A percentile compares a stretch with the other conserved stretches of the same genome.
Evolutionary conservation across 495 filamentous ascomycete genomes (phyloP).

Genomic region (Aspergillus carlsbadensis): DNA sequence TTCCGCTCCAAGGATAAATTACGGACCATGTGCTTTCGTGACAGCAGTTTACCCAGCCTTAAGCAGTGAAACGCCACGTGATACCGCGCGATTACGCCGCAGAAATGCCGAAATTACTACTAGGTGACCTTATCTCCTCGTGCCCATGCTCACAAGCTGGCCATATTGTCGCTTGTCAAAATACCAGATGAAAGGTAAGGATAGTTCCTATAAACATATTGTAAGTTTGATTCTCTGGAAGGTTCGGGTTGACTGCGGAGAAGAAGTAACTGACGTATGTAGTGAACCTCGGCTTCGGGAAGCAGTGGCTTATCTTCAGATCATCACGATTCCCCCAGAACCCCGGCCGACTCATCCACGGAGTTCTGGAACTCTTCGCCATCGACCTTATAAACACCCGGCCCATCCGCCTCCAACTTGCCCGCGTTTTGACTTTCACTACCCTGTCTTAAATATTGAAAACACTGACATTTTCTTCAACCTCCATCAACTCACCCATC

Average conservation of each 20-base stretch:
- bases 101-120: not conserved
- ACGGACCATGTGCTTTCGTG: slow-evolving; percentile 5
- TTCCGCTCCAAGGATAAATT: slow-evolving; percentile 2
- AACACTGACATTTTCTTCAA: not conserved
- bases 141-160: not conserved
- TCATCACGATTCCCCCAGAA: slow-evolving; percentile 37
- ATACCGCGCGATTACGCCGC: not conserved
- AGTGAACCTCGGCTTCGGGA: slow-evolving; percentile 45
- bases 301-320: slow-evolving; percentile 28
- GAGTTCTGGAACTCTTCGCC: slow-evolving; percentile 35
- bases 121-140: not conserved
- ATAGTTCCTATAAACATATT: no score
- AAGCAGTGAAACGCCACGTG: not conserved
- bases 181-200: no score
- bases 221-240: no score
- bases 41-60: not conserved
- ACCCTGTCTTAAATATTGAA: not conserved
- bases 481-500: slow-evolving; percentile 8
- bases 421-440: not conserved
- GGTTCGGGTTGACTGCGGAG: not conserved
- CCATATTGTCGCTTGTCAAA: no score
- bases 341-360: slow-evolving; percentile 24
- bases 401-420: slow-evolving; percentile 10
- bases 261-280: slow-evolving; percentile 16
- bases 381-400: slow-evolving; percentile 14